phyloP scores from a whole-genome alignment of 768 basidiomycete genomes.

The Cubamyces lactineus region DNA sequence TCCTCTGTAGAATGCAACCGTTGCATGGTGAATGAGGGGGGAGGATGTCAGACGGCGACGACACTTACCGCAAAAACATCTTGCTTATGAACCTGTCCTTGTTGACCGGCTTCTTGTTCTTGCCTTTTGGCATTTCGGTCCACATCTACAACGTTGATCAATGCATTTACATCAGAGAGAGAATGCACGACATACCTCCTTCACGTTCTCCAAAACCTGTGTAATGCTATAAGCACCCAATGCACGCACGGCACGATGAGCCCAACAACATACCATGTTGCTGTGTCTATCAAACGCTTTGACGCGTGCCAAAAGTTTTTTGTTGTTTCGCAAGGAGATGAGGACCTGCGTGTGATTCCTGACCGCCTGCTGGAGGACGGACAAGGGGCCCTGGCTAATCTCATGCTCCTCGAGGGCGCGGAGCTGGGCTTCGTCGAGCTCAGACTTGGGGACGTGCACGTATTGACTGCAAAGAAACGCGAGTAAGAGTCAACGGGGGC shows the following conservation, averaged over 20 bases:
- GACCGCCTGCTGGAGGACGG: constrained; percentile 95
- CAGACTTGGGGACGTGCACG: constrained; percentile 94
- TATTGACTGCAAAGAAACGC: constrained; percentile 73
- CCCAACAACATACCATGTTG: constrained; percentile 77
- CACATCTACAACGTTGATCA: constrained; percentile 73
- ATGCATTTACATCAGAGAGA: background rate
- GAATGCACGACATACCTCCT: constrained; percentile 65
- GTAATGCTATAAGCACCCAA: constrained; percentile 9
- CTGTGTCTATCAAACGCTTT: constrained; percentile 99
- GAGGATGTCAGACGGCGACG: background rate
- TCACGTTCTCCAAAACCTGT: constrained; percentile 96
- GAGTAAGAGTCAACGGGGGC: constrained; percentile 2
- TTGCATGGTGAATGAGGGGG: constrained; percentile 17
- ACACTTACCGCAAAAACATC: constrained; percentile 87
- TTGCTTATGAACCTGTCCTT: constrained; percentile 99
- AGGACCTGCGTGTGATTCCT: constrained; percentile 97
- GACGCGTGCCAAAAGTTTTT: constrained; percentile 92
- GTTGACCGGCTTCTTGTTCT: constrained; percentile 98
- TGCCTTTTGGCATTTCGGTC: constrained; percentile 97
- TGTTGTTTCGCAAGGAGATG: constrained; percentile 97
- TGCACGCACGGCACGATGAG: no score
- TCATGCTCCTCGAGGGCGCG: constrained; percentile 97
- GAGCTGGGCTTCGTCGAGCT: constrained; percentile 95
- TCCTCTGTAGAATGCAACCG: constrained; percentile 54
- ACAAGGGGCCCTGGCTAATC: constrained; percentile 96